These are phyloP conservation scores for Gossypium davidsonii DNA, from an alignment of 441 rosid species.

Conservation along the genomic window DNA sequence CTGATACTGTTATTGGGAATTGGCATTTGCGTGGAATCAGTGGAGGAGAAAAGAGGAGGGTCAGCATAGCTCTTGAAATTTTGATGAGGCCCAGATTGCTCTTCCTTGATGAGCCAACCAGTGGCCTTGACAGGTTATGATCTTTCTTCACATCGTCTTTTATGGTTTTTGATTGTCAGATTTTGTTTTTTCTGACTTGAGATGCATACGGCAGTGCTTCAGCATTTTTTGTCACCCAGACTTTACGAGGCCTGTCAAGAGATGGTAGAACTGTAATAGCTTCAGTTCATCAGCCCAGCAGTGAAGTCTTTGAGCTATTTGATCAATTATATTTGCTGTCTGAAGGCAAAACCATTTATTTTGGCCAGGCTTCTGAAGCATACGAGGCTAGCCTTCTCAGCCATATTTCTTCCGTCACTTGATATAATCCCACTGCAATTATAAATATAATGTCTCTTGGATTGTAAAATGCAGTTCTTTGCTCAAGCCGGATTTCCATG, in stretches of 20 bases:
- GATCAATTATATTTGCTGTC: conserved; percentile 83
- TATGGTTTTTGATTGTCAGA: neutral
- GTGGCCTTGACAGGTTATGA: conserved; percentile 79
- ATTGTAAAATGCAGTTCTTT: conserved; percentile 52
- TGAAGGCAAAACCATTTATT: conserved; percentile 86
- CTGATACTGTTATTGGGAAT: conserved; percentile 86
- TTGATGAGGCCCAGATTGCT: conserved; percentile 91
- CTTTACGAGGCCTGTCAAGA: conserved; percentile 69
- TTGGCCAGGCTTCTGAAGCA: conserved; percentile 86
- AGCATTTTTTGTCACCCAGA: conserved; percentile 92
- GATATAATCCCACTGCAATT: neutral
- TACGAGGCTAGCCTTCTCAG: conserved; percentile 53
- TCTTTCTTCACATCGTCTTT: neutral
- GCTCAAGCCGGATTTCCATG: conserved; percentile 83
- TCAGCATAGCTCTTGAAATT: conserved; percentile 94
- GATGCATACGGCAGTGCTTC: conserved; percentile 56
- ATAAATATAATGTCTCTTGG: neutral
- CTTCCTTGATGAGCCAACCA: conserved; percentile 95
- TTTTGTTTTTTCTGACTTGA: neutral
- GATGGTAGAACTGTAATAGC: conserved; percentile 95
- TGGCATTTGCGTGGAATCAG: conserved; percentile 97
- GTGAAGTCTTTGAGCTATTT: conserved; percentile 91
- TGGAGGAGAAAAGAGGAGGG: conserved; percentile 92
- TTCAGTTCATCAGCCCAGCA: conserved; percentile 90
- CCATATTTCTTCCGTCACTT: neutral